Evolutionary conservation across 495 filamentous ascomycete species (phyloP).

Genomic region (Penicillium coffeae): DNA sequence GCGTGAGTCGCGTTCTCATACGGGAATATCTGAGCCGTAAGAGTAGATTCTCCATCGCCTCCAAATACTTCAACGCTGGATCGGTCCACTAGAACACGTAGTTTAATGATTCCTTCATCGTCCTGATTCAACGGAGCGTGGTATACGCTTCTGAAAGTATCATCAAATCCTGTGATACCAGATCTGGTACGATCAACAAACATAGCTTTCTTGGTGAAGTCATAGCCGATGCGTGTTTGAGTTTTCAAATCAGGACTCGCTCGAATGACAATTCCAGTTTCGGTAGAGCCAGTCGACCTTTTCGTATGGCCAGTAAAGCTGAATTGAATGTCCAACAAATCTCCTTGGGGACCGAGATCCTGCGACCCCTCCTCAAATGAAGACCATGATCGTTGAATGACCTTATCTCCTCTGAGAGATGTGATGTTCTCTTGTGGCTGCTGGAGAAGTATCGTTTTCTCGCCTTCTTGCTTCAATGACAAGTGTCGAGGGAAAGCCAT

Average conservation of each 20-base stretch:
- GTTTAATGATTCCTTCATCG: constrained; percentile 13
- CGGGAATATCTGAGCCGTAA: constrained; percentile 37
- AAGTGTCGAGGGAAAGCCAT: constrained; percentile 49
- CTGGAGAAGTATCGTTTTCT: constrained; percentile 20
- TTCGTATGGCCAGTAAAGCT: constrained; percentile 15
- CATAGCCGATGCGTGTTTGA: constrained; percentile 38
- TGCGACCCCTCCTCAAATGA: constrained; percentile 12
- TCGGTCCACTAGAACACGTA: constrained; percentile 32
- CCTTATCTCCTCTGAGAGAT: constrained; percentile 4
- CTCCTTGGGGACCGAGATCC: constrained; percentile 12
- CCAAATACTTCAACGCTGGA: constrained; percentile 35
- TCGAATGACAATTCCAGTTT: constrained; percentile 26
- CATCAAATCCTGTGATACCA: constrained; percentile 25
- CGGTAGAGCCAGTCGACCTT: constrained; percentile 1
- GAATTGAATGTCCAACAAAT: constrained; percentile 21
- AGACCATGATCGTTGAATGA: constrained; percentile 1
- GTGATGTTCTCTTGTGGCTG: constrained; percentile 16
- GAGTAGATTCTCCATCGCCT: constrained; percentile 26
- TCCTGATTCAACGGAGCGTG: constrained; percentile 16
- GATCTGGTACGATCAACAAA: constrained; percentile 29
- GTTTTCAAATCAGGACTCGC: constrained; percentile 33
- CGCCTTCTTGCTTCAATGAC: constrained; percentile 21
- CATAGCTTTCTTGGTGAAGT: constrained; percentile 33
- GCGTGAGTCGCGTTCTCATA: constrained; percentile 15
- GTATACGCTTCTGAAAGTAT: constrained; percentile 26